A percentile compares a stretch with the other conserved stretches of the same genome.
These are phyloP conservation scores for apple (Malus domestica) DNA, from an alignment of 306 rosid genomes.

Conservation along the genomic window ASM211411v1 NC_041789.1:18257001-18257500, in stretches of 20 bases:
- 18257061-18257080: background rate
- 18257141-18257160: background rate
- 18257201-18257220: background rate
- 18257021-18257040: background rate
- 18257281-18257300: constrained; percentile 47
- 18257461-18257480: constrained; percentile 16
- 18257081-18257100: background rate
- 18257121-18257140: background rate
- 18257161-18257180: background rate
- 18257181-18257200: background rate
- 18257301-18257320: constrained; percentile 99
- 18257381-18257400: constrained; percentile 97
- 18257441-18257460: constrained; percentile 1
- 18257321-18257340: constrained; percentile 92
- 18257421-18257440: constrained; percentile 14
- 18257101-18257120: background rate
- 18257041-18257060: background rate
- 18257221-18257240: background rate
- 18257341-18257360: constrained; percentile 98
- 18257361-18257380: constrained; percentile 97
- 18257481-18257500: constrained; percentile 99
- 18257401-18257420: constrained; percentile 40
- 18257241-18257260: background rate
- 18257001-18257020: background rate
- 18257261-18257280: background rate